Evolutionary conservation across 2,329 filamentous ascomycete genomes (phyloP), one percentile per base, ranked within the genome.

Genomic region (Scedosporium minutisporum): DNA sequence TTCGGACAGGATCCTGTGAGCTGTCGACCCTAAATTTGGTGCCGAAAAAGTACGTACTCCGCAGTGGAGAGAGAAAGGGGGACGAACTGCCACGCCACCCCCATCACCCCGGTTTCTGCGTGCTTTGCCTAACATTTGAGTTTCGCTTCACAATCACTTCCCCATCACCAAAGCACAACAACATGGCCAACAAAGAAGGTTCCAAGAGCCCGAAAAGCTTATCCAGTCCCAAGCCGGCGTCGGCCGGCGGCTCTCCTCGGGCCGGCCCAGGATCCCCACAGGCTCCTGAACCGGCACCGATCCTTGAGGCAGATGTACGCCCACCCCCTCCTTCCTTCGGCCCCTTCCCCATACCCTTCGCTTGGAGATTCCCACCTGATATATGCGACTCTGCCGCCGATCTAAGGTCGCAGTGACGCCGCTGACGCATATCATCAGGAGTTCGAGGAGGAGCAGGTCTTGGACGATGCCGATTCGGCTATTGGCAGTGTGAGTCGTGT

Each of bases 301-400:
- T 42, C 16, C 29, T 58, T n/a, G 57, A 58, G 23, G 57, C 57
- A 42, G 57, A 58, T 41, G 57, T 58, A 58, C 33, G 57, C 9
- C 7, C 23, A 27, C 25, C 18, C 12, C 21, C 53, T 18, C 18
- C 23, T 12, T 10, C 53, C 53, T 16, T 27, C 53, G 53, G 1
- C 33, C 33, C 7, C 10, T 38, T 38, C 33, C 33, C 33, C 33
- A 38, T 38, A 10, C 33, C 33, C 33, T 38, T 38, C 33, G 33
- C 33, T 38, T 38, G 9, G 33, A 38, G 9, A 14, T 38, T 12
- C 10, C 33, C 33, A 57, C 53, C 33, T 3, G 33, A n/a, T n/a
- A 27, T 14, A 7, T n/a, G 53, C 18, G 53, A 38, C 33, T 38
- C 9, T 12, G 10, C 33, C 10, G 33, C 33, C 33, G 33, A 38